Evolutionary conservation across 2,329 filamentous ascomycete genomes (phyloP), one percentile per base, ranked within the genome.

Genomic region (Conoideocrella luteorostrata): DNA sequence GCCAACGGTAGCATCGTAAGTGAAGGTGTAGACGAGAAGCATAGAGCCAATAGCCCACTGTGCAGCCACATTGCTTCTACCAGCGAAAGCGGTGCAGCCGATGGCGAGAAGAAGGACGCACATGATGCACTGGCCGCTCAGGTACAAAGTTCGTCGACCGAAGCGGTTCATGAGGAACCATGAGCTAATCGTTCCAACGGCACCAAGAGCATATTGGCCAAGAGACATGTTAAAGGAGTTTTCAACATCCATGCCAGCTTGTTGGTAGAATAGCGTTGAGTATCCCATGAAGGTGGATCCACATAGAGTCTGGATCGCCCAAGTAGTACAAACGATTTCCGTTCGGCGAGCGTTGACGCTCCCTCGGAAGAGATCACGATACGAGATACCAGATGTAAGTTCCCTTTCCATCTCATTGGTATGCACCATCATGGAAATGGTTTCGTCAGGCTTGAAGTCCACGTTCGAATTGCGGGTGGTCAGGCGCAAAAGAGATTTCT

Each of bases 61-160:
- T 1, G 69, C 72, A 6, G 69, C 59, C 0, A 66, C 68, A 24
- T 71, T 63, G 24, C 71, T 62, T 43, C 67, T 68, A 2, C 64
- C 57, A 22, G 70, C 67, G 9, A 71, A 65, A 0, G 85, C 84
- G 0, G 89, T 74, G 36, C 72, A 60, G 5, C 75, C 64, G 17
- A 77, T 66, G 17, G 59, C 52, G 2, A 71, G 55, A 1, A 73
- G 67, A 1, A 67, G 52, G 35, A 57, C 0, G 47, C 56, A 56
- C 64, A 76, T 75, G 7, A 75, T 56, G 5, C 78, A 76, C 9
- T 68, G 68, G 1, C 73, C 72, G 2, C 51, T 46, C 12, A 72
- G 61, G 32, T 74, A 70, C 1, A 75, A 54, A 0, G 63, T 67
- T 21, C 70, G 64, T 2, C 72, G 68, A 18, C 72, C 72, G 39